Base-by-base conservation (phyloP, 495 filamentous ascomycete species). In the Penicillium angulare region DNA sequence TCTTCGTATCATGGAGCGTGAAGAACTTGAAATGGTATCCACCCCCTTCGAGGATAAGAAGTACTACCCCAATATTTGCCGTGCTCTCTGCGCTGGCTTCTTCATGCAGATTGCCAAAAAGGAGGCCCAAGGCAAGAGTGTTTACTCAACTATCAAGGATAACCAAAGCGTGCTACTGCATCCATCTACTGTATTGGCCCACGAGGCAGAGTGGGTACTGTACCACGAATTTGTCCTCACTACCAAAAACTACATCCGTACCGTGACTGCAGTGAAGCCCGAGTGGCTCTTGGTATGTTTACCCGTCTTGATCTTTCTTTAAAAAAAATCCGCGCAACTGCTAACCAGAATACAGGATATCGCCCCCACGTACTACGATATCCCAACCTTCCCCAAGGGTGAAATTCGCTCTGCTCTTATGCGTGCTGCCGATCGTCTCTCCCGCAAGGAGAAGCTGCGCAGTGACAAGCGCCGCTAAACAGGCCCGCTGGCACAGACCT, bases 31-130 rank as follows among this genome's bases (percentile, higher is more conserved):
- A 35, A 80, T 99, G 40, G 65, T 97, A 40, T 90, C 85, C 50
- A 96, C 90, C 0, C 82, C 87, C 1, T 97, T 96, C 72, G 87
- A 90, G 42, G 85, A 97, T 70, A 97, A 96, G 78, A 87, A 92
- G 55, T 99, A 99, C 73, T 97, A 97, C 66, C 90, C 82, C 68
- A 99, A 99, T 63, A 97, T 99, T 61, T 87, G 90, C 17, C 85
- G 89, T 13, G 93, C 93, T 8, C 78, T 99, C n/a, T 86, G 96
- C 12, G 82, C 90, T 2, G 93, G 93, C 17, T 99, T 97, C 76
- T 99, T 99, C 78, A 99, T 99, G 93, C 95, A 99, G 63, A 87
- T 97, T n/a, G 93, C 93, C 33, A 97, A 91, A 82, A 87, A 85
- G 57, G 88, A 95, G 50, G 71, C 74, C 29, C 78, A 69, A 36